Percentiles rank a stretch among this genome's conserved stretches.
These are phyloP conservation scores for Leavenworthia alabamica DNA, from an alignment of 345 rosid species.

Conservation along the genomic window DNA sequence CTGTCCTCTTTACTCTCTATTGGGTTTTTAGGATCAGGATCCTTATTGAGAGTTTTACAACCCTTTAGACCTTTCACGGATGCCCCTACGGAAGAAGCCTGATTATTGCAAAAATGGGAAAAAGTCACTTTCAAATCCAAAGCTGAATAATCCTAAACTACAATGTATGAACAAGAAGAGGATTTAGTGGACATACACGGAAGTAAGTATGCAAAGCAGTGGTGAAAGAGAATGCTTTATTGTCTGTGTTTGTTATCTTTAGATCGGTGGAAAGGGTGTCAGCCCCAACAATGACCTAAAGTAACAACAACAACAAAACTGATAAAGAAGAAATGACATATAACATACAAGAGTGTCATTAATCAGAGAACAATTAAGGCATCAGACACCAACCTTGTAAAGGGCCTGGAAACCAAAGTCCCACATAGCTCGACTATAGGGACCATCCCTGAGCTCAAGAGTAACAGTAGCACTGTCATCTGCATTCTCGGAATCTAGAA, in stretches of 20 bases:
- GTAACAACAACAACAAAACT: background rate
- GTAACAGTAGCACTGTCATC: constrained; percentile 63
- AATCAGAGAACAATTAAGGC: background rate
- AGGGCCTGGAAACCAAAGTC: constrained; percentile 79
- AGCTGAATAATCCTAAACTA: background rate
- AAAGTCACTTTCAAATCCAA: background rate
- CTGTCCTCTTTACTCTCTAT: constrained; percentile 76
- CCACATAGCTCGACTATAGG: constrained; percentile 92
- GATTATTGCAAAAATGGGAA: constrained; percentile 20
- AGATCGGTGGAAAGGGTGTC: constrained; percentile 78
- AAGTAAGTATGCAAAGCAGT: constrained; percentile 88
- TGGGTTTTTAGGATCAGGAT: constrained; percentile 85
- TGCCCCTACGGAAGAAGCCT: constrained; percentile 80
- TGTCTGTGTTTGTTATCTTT: constrained; percentile 62
- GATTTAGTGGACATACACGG: constrained; percentile 36
- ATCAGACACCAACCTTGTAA: constrained; percentile 45
- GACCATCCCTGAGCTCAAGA: constrained; percentile 74
- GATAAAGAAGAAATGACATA: background rate
- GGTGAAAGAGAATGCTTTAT: constrained; percentile 68
- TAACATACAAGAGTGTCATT: background rate
- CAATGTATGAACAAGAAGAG: background rate
- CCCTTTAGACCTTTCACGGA: constrained; percentile 79
- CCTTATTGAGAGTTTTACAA: constrained; percentile 81
- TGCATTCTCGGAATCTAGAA: constrained; percentile 49
- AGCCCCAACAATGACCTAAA: constrained; percentile 53